A percentile compares a stretch with the other conserved stretches of the same genome.
phyloP scores from a whole-genome alignment of 2,329 filamentous ascomycete species.

The Ophidiomyces ophidiicola region DNA sequence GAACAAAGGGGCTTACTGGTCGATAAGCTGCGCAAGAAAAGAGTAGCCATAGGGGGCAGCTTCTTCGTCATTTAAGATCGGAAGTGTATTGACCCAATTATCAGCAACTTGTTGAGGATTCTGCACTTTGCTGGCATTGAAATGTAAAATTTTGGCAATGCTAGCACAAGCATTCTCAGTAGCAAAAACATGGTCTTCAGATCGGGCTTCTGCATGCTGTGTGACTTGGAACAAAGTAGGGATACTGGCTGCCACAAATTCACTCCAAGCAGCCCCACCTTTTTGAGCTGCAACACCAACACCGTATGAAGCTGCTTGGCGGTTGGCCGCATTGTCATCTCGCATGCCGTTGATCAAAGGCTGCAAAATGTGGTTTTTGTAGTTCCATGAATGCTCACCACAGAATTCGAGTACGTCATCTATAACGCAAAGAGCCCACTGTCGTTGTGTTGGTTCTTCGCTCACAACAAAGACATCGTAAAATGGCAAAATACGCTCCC shows the following conservation, averaged over 20 bases:
- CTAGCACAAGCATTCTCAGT: constrained; percentile 95
- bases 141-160: constrained; percentile 93
- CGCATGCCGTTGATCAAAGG: constrained; percentile 77
- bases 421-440: constrained; percentile 98
- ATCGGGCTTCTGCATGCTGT: constrained; percentile 66
- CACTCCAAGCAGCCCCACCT: constrained; percentile 73
- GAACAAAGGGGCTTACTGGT: constrained; percentile 52
- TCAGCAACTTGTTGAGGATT: constrained; percentile 63
- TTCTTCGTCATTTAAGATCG: constrained; percentile 90
- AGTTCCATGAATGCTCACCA: constrained; percentile 74
- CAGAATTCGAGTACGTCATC: constrained; percentile 98
- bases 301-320: constrained; percentile 91
- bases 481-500: constrained; percentile 73
- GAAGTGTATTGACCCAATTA: constrained; percentile 86
- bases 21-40: constrained; percentile 81
- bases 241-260: constrained; percentile 70
- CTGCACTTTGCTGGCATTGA: constrained; percentile 62
- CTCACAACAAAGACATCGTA: constrained; percentile 78
- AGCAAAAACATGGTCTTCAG: constrained; percentile 89
- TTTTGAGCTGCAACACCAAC: constrained; percentile 91
- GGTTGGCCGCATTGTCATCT: constrained; percentile 76
- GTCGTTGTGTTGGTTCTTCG: constrained; percentile 73
- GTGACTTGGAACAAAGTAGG: constrained; percentile 76
- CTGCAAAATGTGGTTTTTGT: constrained; percentile 72
- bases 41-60: constrained; percentile 91